A percentile compares a stretch with the other conserved stretches of the same genome.
Evolutionary conservation across 108 stramenopile species (phyloP).

Genomic region (Hondaea fermentalgiana): DNA sequence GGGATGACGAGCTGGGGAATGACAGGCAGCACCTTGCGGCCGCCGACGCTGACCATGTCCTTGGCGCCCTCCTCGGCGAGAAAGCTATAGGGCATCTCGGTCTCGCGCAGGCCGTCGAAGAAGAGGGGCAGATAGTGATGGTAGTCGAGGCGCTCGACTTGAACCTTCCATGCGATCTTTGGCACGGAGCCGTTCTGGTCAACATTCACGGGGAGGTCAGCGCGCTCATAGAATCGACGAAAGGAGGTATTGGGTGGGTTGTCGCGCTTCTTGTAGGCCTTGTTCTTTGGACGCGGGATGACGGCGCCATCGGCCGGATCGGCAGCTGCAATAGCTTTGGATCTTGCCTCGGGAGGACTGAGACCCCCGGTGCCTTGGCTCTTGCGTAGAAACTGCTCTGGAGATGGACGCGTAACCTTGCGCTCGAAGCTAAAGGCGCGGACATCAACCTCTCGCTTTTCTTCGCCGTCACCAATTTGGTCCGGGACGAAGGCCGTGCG

Average conservation of each 20-base stretch:
- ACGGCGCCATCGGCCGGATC: not conserved
- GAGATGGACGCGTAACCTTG: not conserved
- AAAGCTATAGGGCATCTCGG: conserved; percentile 74
- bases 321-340: not conserved
- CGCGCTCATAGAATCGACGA: conserved; percentile 71
- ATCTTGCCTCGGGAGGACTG: not conserved
- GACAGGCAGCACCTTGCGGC: conserved; percentile 66
- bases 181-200: conserved; percentile 53
- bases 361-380: not conserved
- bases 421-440: conserved; percentile 5
- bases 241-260: conserved; percentile 80
- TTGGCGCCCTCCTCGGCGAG: conserved; percentile 75
- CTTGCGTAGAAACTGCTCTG: not conserved
- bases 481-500: not conserved
- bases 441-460: not conserved
- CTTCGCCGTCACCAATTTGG: not conserved
- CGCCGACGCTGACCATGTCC: conserved; percentile 65
- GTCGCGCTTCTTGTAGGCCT: conserved; percentile 38
- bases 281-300: not conserved
- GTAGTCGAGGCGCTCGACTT: conserved; percentile 70
- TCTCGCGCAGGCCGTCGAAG: conserved; percentile 75
- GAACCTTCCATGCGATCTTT: conserved; percentile 74
- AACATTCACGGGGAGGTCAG: conserved; percentile 71
- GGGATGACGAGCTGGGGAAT: conserved; percentile 78
- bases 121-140: conserved; percentile 81